Percentiles rank a stretch among this genome's conserved stretches.
Conservation (phyloP, 306 rosid genomes). For the Elaeagnus macrophylla region DNA sequence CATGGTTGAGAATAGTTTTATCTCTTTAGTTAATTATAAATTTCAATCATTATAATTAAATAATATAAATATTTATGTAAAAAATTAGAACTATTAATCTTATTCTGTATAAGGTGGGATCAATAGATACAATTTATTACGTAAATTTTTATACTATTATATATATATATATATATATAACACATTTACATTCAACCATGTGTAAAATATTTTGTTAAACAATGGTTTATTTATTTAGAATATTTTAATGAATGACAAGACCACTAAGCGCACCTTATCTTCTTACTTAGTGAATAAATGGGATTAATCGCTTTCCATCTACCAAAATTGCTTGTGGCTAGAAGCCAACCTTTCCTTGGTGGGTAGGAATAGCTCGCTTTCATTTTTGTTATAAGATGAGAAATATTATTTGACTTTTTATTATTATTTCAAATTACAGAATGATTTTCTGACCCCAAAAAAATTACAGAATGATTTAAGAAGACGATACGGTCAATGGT, state of each 20-base stretch:
- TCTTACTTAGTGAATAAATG: slow-evolving; percentile 24
- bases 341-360: slow-evolving; percentile 29
- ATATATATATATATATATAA: no score
- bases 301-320: slow-evolving; percentile 32
- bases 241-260: slow-evolving; percentile 26
- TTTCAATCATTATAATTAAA: no score
- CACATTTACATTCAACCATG: no score
- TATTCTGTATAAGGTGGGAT: no score
- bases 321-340: slow-evolving; percentile 31
- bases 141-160: no score
- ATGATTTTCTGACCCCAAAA: slow-evolving; percentile 28
- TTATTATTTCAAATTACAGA: slow-evolving; percentile 16
- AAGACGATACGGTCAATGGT: no score
- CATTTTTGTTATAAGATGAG: no score
- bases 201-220: background rate
- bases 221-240: slow-evolving; percentile 15
- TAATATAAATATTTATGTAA: no score
- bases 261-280: slow-evolving; percentile 49
- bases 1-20: no score
- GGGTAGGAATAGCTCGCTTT: slow-evolving; percentile 43
- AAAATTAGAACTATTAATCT: no score
- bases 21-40: no score
- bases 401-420: slow-evolving; percentile 21
- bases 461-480: background rate
- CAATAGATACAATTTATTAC: no score